phyloP scores from a whole-genome alignment of 1,284 basidiomycete species.

The Peniophora sp. region DNA sequence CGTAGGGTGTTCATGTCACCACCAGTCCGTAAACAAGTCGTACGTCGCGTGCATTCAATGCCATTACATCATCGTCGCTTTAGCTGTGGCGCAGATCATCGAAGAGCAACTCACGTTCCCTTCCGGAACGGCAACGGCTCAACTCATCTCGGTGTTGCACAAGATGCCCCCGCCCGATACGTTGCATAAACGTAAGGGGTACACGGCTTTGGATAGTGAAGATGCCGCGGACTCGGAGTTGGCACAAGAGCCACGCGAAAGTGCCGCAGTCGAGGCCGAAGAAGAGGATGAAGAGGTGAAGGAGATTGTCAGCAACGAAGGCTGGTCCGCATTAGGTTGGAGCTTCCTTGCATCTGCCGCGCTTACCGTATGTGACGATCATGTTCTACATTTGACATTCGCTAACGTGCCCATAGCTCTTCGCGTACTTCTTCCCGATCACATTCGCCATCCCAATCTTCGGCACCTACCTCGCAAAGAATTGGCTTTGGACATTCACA shows the following conservation, averaged over 20 bases:
- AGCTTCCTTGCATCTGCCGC: constrained; percentile 68
- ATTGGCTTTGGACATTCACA: constrained; percentile 94
- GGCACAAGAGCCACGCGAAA: constrained; percentile 2
- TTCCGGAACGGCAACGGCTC: constrained; percentile 94
- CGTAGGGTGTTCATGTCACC: constrained; percentile 87
- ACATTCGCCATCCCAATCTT: constrained; percentile 90
- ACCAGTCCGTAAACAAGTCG: constrained; percentile 89
- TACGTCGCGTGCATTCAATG: constrained; percentile 27
- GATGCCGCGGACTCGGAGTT: constrained; percentile 23
- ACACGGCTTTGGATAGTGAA: constrained; percentile 33
- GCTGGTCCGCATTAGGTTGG: constrained; percentile 67
- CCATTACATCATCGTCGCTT: constrained; percentile 1
- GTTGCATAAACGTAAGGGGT: constrained; percentile 48
- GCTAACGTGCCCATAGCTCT: constrained; percentile 39
- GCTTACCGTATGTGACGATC: constrained; percentile 53
- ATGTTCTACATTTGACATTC: background rate
- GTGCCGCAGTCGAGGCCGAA: constrained; percentile 12
- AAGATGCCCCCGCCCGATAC: constrained; percentile 57
- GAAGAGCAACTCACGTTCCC: constrained; percentile 92
- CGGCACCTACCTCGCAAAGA: constrained; percentile 75
- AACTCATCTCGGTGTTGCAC: constrained; percentile 91
- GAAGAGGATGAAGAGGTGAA: constrained; percentile 5
- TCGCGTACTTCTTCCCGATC: constrained; percentile 82
- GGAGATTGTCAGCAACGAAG: constrained; percentile 43
- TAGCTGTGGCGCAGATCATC: constrained; percentile 56